A percentile compares a stretch with the other conserved stretches of the same genome.
These are phyloP conservation scores for Ogataea nitratoaversa DNA, from an alignment of 805 yeast species.

Conservation along the genomic window DNA sequence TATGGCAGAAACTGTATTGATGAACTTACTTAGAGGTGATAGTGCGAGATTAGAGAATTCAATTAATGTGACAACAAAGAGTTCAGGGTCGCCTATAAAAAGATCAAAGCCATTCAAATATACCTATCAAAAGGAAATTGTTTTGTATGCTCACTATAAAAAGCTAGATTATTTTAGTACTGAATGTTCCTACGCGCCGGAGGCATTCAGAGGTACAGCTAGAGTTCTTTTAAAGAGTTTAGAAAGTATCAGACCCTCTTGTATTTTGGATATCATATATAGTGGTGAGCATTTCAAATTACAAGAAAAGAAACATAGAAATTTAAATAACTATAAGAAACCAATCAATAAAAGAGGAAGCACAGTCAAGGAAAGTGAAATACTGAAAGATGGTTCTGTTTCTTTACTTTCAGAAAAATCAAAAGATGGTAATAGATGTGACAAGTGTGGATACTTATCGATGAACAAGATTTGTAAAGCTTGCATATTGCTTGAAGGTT, in stretches of 20 bases:
- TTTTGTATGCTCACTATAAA: slow-evolving; percentile 93
- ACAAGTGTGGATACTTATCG: slow-evolving; percentile 87
- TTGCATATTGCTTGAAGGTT: slow-evolving; percentile 79
- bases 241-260: slow-evolving; percentile 86
- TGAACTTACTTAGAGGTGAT: slow-evolving; percentile 96
- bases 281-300: slow-evolving; percentile 86
- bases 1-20: slow-evolving; percentile 96
- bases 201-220: slow-evolving; percentile 97
- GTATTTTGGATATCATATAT: slow-evolving; percentile 89
- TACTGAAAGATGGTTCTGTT: slow-evolving; percentile 61
- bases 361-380: slow-evolving; percentile 40
- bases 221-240: slow-evolving; percentile 85
- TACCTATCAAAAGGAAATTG: slow-evolving; percentile 95
- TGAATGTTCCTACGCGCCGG: slow-evolving; percentile 97
- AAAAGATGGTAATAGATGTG: slow-evolving; percentile 70
- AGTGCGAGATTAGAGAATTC: slow-evolving; percentile 87
- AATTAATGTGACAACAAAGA: slow-evolving; percentile 77
- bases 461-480: slow-evolving; percentile 91
- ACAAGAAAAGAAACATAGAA: slow-evolving; percentile 50
- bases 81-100: slow-evolving; percentile 82
- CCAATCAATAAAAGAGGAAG: slow-evolving; percentile 24
- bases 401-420: slow-evolving; percentile 31
- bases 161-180: slow-evolving; percentile 94
- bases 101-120: slow-evolving; percentile 95
- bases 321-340: slow-evolving; percentile 30